Evolutionary conservation across 345 rosid species (phyloP).

Genomic region (Gossypium sturtianum): DNA sequence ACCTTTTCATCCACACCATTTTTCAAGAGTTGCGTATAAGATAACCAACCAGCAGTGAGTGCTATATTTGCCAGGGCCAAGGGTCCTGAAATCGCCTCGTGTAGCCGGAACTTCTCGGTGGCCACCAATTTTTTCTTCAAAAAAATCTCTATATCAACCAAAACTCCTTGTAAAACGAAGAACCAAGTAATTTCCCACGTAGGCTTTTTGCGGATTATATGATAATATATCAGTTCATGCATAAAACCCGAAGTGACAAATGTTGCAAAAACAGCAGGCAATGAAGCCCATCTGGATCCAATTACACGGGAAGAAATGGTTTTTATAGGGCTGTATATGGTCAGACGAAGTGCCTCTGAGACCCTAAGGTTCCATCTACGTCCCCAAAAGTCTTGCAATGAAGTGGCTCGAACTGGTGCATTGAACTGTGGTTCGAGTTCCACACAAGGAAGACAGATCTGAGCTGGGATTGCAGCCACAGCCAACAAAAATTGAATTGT

Average conservation of each 20-base stretch:
- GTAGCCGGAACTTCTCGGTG: slow-evolving; percentile 19
- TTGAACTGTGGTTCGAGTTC: slow-evolving; percentile 64
- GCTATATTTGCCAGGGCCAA: slow-evolving; percentile 27
- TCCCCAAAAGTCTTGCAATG: slow-evolving; percentile 85
- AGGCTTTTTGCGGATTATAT: slow-evolving; percentile 34
- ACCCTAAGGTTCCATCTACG: slow-evolving; percentile 74
- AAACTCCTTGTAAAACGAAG: slow-evolving; percentile 52
- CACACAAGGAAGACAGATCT: slow-evolving; percentile 28
- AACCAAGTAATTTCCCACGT: slow-evolving; percentile 75
- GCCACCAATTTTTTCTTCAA: slow-evolving; percentile 26
- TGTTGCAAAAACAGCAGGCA: slow-evolving; percentile 33
- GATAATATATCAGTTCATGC: slow-evolving; percentile 60
- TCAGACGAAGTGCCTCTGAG: slow-evolving; percentile 34
- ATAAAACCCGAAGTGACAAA: slow-evolving; percentile 53
- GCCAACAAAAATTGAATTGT: slow-evolving; percentile 35
- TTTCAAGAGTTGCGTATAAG: slow-evolving; percentile 41
- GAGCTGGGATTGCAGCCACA: slow-evolving; percentile 31
- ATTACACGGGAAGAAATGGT: neutral
- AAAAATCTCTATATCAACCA: slow-evolving; percentile 36
- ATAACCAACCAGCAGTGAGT: slow-evolving; percentile 36
- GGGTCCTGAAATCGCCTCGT: slow-evolving; percentile 27
- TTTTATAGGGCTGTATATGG: slow-evolving; percentile 42
- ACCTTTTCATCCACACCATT: slow-evolving; percentile 30
- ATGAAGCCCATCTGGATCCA: slow-evolving; percentile 22
- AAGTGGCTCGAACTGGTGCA: slow-evolving; percentile 53